Evolutionary conservation across 768 basidiomycete genomes (phyloP).

Genomic region (Lyophyllum semitale): DNA sequence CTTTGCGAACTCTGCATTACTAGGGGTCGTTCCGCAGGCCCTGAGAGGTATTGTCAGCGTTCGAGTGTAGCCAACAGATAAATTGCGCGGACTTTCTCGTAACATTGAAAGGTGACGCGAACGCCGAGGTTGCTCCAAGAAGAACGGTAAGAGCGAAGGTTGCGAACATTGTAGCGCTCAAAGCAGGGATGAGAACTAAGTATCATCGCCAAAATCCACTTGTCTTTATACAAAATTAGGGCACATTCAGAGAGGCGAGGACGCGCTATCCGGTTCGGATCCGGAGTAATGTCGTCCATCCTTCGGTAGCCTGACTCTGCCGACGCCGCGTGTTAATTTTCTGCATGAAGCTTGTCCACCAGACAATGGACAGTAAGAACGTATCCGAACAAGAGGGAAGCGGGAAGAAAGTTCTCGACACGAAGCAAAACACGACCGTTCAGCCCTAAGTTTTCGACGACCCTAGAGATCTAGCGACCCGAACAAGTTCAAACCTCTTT

Average conservation of each 20-base stretch:
- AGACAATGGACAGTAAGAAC: not conserved
- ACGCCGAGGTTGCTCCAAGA: conserved; percentile 26
- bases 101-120: conserved; percentile 27
- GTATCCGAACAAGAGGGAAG: not conserved
- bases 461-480: too few species aligned
- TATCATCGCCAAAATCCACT: not conserved
- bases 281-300: conserved; percentile 3
- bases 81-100: conserved; percentile 16
- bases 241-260: not conserved
- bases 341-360: conserved; percentile 9
- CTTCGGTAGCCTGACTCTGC: not conserved
- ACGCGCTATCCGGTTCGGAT: not conserved
- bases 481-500: too few species aligned
- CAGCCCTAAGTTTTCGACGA: too few species aligned
- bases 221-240: conserved; percentile 4
- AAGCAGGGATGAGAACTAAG: conserved; percentile 7
- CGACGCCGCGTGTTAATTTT: conserved; percentile 13
- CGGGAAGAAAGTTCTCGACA: too few species aligned
- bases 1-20: conserved; percentile 31
- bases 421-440: too few species aligned
- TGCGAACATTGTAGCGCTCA: conserved; percentile 26
- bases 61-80: not conserved
- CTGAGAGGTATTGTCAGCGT: conserved; percentile 15
- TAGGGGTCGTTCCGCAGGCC: conserved; percentile 39
- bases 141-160: conserved; percentile 27